These are phyloP conservation scores for Populus alba DNA, from an alignment of 345 rosid genomes.

Conservation along the genomic window DNA sequence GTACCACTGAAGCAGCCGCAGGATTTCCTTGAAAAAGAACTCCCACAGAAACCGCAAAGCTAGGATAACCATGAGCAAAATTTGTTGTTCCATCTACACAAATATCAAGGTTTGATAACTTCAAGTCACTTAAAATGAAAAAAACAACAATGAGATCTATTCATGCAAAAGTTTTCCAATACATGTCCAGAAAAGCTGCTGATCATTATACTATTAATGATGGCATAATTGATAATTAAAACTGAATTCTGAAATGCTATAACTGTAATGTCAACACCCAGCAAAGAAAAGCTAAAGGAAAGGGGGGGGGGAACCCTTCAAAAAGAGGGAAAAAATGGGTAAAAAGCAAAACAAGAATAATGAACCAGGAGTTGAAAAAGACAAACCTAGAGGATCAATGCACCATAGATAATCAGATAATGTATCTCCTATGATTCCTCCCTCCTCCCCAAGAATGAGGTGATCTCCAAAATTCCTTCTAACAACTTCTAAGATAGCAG, in stretches of 20 bases:
- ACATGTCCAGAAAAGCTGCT: neutral
- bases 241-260: neutral
- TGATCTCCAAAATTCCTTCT: conserved; percentile 72
- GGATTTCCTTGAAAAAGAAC: conserved; percentile 81
- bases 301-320: neutral
- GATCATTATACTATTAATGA: neutral
- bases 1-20: conserved; percentile 91
- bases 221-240: neutral
- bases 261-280: neutral
- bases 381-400: conserved; percentile 89
- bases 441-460: conserved; percentile 95
- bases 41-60: conserved; percentile 96
- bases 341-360: neutral
- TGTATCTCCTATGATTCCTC: conserved; percentile 78
- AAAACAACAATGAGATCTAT: neutral
- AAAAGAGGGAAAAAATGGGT: neutral
- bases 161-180: neutral
- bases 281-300: neutral
- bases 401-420: conserved; percentile 95
- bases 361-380: conserved; percentile 1
- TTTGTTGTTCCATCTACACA: conserved; percentile 89
- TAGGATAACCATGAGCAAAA: conserved; percentile 94
- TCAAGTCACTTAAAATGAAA: neutral
- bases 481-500: conserved; percentile 79
- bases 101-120: conserved; percentile 5